Percentiles rank a stretch among this genome's conserved stretches.
These are phyloP conservation scores for Eremothecium cymbalariae DNA, from an alignment of 1,139 yeast species.

Conservation along the genomic window DNA sequence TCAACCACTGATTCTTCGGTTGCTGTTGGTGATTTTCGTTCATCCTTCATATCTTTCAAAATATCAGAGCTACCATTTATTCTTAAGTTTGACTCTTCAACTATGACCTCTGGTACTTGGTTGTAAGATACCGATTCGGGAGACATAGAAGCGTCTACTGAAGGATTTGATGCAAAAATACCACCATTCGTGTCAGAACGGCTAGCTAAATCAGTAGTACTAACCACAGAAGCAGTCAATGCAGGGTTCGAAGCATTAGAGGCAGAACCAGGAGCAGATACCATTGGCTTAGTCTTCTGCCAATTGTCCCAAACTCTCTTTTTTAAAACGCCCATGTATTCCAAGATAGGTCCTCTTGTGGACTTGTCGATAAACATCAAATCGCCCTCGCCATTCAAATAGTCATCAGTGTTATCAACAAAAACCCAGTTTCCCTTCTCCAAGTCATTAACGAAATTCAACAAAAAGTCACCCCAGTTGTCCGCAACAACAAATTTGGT, in stretches of 20 bases:
- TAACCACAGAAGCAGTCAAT: neutral
- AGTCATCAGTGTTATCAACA: conserved; percentile 48
- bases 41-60: neutral
- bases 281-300: conserved; percentile 6
- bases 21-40: neutral
- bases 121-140: neutral
- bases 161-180: too few species aligned
- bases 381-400: conserved; percentile 64
- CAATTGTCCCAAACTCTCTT: conserved; percentile 33
- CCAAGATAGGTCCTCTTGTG: conserved; percentile 41
- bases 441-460: conserved; percentile 74
- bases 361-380: conserved; percentile 53
- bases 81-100: neutral
- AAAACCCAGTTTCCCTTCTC: conserved; percentile 70
- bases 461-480: conserved; percentile 77
- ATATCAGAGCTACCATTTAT: neutral
- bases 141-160: neutral
- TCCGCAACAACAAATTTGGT: conserved; percentile 68
- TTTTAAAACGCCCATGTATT: conserved; percentile 57
- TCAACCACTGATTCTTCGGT: conserved; percentile 1
- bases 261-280: neutral
- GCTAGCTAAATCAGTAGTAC: too few species aligned
- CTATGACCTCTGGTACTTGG: neutral
- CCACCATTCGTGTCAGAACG: too few species aligned
- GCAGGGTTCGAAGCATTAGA: too few species aligned